Base-by-base conservation (phyloP, 1,284 basidiomycete genomes). In the Anthracocystis walkeri region DNA sequence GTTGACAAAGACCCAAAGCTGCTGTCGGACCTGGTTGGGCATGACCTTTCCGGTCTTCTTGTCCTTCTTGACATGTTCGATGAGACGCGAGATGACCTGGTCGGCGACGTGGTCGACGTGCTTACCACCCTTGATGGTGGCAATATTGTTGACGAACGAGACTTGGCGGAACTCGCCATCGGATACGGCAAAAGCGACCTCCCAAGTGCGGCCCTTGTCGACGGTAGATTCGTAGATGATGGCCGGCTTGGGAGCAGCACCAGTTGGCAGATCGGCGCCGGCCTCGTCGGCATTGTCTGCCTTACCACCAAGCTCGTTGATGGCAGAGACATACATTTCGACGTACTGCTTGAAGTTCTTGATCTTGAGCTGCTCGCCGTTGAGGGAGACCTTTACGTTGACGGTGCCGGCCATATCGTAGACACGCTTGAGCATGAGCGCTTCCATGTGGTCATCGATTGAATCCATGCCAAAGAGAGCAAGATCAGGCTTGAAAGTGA, bases 1-100 rank as follows among this genome's bases (percentile, higher is more conserved):
- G 83, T 99, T 99, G 85, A 99, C 92, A 84, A 99, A 99, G 68
- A 99, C 90, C 94, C 94, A 97, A 90, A 99, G 94, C 84, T 99
- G 95, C 84, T 93, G 95, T 88, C 94, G 96, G 87, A 99, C 92
- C 87, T 97, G 94, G 66, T 91, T 90, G 12, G 93, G 89, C 87
- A 98, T 98, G 82, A 99, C 92, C 1, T 92, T 89, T 10, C 94
- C 93, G 2, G 89, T 93, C 68, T 86, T 84, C 87, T 97, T 97
- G 88, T 98, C 97, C 90, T 97, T 99, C 83, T 90, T 88, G 80
- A 98, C 94, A 8, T 90, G 89, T 18, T 92, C 88, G 72, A 94
- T 89, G 44, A 88, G 87, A 33, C 71, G 81, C 86, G 94, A 94
- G 49, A 95, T 91, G 60, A 99, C 90, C 86, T 97, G 94, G 84